Conservation (phyloP, 768 basidiomycete species). For the Termitomyces sp. region DNA sequence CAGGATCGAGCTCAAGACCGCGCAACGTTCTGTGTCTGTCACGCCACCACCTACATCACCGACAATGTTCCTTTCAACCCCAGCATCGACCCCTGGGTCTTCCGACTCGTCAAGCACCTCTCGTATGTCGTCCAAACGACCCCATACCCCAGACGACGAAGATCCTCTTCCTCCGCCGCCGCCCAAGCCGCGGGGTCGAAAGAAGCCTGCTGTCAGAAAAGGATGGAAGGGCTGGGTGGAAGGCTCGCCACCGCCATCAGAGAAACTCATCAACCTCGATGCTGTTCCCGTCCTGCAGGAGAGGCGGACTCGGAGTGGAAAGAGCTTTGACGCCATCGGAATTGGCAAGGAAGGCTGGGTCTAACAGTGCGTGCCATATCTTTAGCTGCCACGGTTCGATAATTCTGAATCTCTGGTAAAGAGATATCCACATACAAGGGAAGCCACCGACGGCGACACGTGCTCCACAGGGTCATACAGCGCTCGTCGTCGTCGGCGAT, state of each 20-base stretch:
- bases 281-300: conserved; percentile 65
- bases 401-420: conserved; percentile 31
- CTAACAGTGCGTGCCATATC: conserved; percentile 42
- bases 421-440: conserved; percentile 12
- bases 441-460: conserved; percentile 19
- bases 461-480: conserved; percentile 3
- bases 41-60: conserved; percentile 63
- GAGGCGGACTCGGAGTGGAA: conserved; percentile 77
- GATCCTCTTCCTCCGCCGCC: conserved; percentile 28
- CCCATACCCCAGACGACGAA: conserved; percentile 67
- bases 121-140: conserved; percentile 75
- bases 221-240: conserved; percentile 93
- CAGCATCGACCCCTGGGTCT: conserved; percentile 70
- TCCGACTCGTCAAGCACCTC: conserved; percentile 72
- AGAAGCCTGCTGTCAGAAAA: conserved; percentile 65
- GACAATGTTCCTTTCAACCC: conserved; percentile 46
- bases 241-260: conserved; percentile 75
- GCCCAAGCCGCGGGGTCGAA: conserved; percentile 39
- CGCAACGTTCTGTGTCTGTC: conserved; percentile 68
- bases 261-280: conserved; percentile 80
- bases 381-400: conserved; percentile 45
- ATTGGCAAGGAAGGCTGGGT: conserved; percentile 79
- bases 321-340: conserved; percentile 78
- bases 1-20: conserved; percentile 64
- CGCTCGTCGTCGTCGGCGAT: conserved; percentile 12